These are phyloP conservation scores for Leccinum cinnamomeum DNA, from an alignment of 1,284 basidiomycete species.

Conservation along the genomic window DNA sequence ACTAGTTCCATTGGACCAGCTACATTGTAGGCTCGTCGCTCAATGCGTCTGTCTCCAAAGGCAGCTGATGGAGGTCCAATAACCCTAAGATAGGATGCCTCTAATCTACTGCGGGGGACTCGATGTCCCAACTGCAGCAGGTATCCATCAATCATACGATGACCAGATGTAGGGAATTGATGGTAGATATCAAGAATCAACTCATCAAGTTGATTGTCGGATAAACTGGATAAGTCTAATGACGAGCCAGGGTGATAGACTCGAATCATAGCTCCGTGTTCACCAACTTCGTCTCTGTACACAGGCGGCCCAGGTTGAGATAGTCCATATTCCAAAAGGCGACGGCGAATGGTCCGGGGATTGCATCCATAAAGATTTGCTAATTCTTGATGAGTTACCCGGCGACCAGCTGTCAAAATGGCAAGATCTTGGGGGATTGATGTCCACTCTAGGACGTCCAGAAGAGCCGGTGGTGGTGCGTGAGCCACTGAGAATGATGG, in stretches of 20 bases:
- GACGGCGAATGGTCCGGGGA: neutral
- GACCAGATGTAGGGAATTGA: neutral
- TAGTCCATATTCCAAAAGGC: conserved; percentile 1
- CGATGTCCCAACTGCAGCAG: neutral
- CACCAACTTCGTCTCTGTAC: neutral
- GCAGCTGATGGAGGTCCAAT: neutral
- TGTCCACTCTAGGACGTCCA: neutral
- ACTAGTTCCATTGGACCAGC: no score
- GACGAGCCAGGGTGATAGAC: neutral
- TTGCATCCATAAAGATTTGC: neutral
- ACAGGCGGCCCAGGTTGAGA: neutral
- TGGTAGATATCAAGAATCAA: neutral
- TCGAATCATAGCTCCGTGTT: neutral
- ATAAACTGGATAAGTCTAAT: neutral
- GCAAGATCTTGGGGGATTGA: neutral
- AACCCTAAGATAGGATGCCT: neutral
- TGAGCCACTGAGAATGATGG: neutral
- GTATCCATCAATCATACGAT: neutral
- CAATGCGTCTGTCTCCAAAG: neutral
- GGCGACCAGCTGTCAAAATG: neutral
- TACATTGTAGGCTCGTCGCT: no score
- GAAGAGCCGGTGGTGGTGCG: neutral
- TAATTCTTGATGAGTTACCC: neutral
- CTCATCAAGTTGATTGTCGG: neutral
- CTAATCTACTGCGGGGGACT: neutral